Conservation (phyloP, 192 early-diverging fungal genomes). For the Coemansia sp. region DNA sequence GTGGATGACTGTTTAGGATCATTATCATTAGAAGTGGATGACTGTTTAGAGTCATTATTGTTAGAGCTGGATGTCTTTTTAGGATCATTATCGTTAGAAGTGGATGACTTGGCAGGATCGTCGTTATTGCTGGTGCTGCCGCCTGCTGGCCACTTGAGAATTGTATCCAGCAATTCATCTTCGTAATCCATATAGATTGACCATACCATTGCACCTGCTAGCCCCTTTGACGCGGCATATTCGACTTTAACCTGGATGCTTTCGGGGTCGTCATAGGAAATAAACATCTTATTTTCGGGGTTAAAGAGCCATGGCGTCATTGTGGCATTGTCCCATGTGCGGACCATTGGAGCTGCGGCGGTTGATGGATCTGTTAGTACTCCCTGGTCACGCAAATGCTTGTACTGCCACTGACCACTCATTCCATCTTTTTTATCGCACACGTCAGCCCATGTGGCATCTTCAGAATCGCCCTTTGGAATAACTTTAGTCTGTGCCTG, state of each 20-base stretch:
- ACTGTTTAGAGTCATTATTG: no score
- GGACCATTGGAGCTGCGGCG: conserved; percentile 61
- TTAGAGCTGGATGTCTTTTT: no score
- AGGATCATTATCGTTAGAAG: no score
- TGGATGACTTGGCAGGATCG: no score
- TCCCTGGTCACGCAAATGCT: conserved; percentile 61
- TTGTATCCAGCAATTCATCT: conserved; percentile 57
- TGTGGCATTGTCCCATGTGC: conserved; percentile 61
- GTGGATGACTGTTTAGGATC: background rate
- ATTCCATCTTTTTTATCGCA: conserved; percentile 53
- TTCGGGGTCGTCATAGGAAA: conserved; percentile 76
- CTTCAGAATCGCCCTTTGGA: conserved; percentile 56
- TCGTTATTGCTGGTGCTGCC: no score
- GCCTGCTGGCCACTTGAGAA: background rate
- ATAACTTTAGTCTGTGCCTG: conserved; percentile 32
- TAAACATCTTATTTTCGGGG: conserved; percentile 57
- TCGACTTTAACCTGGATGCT: conserved; percentile 63
- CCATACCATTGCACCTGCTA: conserved; percentile 68
- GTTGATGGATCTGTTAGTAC: conserved; percentile 44
- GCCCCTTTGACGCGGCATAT: conserved; percentile 51
- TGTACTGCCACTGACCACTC: conserved; percentile 66
- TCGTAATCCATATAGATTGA: conserved; percentile 45
- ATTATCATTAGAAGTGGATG: background rate
- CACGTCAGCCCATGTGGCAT: conserved; percentile 27
- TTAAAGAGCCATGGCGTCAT: conserved; percentile 64